Base-by-base conservation (phyloP, 176 grass and related monocot species). In the Cenchrus purpureus region DNA sequence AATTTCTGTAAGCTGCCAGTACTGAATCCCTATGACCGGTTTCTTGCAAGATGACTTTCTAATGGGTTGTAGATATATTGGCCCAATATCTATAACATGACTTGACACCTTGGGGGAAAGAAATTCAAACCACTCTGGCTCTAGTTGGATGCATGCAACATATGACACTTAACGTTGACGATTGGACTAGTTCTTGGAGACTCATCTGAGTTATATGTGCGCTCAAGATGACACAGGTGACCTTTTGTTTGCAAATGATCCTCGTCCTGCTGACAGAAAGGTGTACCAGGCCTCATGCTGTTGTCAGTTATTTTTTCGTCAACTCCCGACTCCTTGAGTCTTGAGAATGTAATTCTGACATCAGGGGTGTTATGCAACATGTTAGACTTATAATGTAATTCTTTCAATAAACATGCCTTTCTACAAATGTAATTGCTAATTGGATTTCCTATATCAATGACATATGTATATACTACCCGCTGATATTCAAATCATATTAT, bases 1-100 rank as follows among this genome's bases (percentile, higher is more conserved):
- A 86, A 77, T 78, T 83, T 89, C 43, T 97, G 80, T 78, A 93
- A 84, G 82, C 85, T 97, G 7, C 95, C 95, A 19, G 89, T 91
- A 43, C 66, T 92, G 66, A 93, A 82, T 83, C 92, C 95, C 12
- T 97, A 92, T 28, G 95, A 97, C 44, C 87, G 86, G 65, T 97
- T 97, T 74, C 84, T 93, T 13, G 72, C 88, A 69, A 91, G 42
- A 82, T 74, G 73, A 51, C 60, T 82, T 82, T 43, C 25, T 72
- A 37, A 6, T 32, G 29, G 49, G 52, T 43, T 63, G 73, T 54
- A 50, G 15, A 22, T 50, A 22, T 50, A 16, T 76, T 54, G 65
- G 32, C 32, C 25, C 29, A 19, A 68, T 63, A 78, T 71, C 54
- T 34, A 79, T n/a, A 19, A 31, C 34, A 53, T n/a, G 28, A 45